A percentile compares a stretch with the other conserved stretches of the same genome.
Conservation (phyloP, 75 land plant species). For the Chamaecyparis obtusa region DNA sequence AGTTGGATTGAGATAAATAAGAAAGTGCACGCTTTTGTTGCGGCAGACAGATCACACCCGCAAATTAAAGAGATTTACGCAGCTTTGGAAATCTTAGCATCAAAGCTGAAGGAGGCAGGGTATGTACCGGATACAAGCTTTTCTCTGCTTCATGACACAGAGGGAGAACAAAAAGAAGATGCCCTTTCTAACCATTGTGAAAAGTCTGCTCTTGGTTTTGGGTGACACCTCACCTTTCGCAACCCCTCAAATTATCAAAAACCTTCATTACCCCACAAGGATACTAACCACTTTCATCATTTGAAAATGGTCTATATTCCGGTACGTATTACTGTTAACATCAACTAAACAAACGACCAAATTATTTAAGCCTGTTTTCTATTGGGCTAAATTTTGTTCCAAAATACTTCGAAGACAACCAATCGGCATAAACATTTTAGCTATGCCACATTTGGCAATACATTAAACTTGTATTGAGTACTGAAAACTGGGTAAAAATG, state of each 20-base stretch:
- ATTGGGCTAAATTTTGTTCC: neutral
- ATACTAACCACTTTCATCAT: neutral
- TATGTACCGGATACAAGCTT: slow-evolving; percentile 45
- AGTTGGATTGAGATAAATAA: slow-evolving; percentile 70
- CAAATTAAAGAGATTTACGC: slow-evolving; percentile 30
- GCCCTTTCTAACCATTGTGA: slow-evolving; percentile 37
- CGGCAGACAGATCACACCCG: slow-evolving; percentile 48
- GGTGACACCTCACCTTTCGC: slow-evolving; percentile 16
- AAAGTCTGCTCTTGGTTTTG: slow-evolving; percentile 47
- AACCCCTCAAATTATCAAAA: neutral
- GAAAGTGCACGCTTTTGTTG: slow-evolving; percentile 43
- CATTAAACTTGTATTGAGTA: neutral
- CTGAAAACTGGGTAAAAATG: neutral
- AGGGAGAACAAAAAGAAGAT: slow-evolving; percentile 25
- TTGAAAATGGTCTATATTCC: neutral
- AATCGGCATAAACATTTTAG: neutral
- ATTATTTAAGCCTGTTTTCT: neutral
- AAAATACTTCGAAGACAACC: neutral
- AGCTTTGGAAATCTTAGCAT: slow-evolving; percentile 18
- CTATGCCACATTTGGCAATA: neutral
- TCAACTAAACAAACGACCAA: neutral
- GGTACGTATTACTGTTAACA: neutral
- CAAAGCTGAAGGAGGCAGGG: slow-evolving; percentile 36
- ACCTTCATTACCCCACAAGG: neutral
- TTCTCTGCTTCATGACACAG: slow-evolving; percentile 30